These are phyloP conservation scores for Penium margaritaceum DNA, from an alignment of 139 green algal species.

Conservation along the genomic window DNA sequence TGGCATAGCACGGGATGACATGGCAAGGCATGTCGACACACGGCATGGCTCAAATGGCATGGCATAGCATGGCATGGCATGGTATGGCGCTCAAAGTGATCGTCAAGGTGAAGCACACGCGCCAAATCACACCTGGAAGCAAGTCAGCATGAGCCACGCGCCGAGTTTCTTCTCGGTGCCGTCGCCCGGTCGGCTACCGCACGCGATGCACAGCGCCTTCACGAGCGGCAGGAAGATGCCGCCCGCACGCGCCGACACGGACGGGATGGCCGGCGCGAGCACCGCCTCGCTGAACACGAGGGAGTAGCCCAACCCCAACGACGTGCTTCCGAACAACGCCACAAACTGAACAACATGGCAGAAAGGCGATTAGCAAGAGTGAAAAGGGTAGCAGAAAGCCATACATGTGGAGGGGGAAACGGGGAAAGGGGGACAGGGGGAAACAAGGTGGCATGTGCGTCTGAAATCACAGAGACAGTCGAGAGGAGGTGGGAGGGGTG, in stretches of 20 bases:
- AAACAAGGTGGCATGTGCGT: too few species aligned
- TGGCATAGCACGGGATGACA: too few species aligned
- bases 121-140: conserved; percentile 61
- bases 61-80: too few species aligned
- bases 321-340: conserved; percentile 87
- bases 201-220: conserved; percentile 88
- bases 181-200: conserved; percentile 74
- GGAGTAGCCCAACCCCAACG: conserved; percentile 89
- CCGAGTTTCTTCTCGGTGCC: conserved; percentile 94
- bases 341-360: conserved; percentile 60
- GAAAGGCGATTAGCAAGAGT: too few species aligned
- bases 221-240: conserved; percentile 98
- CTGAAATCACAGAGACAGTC: too few species aligned
- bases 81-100: neutral
- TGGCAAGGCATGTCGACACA: too few species aligned
- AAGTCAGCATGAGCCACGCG: conserved; percentile 95
- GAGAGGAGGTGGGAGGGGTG: too few species aligned
- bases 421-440: too few species aligned
- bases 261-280: conserved; percentile 94
- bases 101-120: neutral
- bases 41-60: too few species aligned
- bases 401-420: too few species aligned
- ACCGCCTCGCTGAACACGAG: conserved; percentile 92
- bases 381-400: too few species aligned
- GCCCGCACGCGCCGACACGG: conserved; percentile 81